Conservation (phyloP, 768 basidiomycete species). For the Suillus alpinus region DNA sequence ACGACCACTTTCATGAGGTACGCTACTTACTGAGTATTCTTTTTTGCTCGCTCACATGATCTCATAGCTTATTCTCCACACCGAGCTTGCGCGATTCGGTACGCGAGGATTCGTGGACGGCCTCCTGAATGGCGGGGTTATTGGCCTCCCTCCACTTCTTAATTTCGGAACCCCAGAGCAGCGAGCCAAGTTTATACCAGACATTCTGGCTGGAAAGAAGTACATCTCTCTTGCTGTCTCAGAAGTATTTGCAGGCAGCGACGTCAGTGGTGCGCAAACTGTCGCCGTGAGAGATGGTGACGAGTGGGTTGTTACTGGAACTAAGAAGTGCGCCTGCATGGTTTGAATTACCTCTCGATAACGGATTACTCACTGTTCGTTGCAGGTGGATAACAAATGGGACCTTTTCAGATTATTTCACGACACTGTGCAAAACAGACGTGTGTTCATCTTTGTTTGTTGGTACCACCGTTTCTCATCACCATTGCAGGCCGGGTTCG, state of each 20-base stretch:
- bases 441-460: constrained; percentile 30
- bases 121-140: constrained; percentile 75
- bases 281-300: constrained; percentile 84
- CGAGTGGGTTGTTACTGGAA: constrained; percentile 86
- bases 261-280: constrained; percentile 81
- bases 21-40: constrained; percentile 1
- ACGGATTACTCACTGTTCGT: neutral
- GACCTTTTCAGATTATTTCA: constrained; percentile 81
- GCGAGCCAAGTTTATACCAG: constrained; percentile 65
- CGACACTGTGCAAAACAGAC: constrained; percentile 72
- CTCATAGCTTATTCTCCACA: constrained; percentile 67
- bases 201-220: constrained; percentile 75
- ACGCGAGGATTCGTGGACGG: constrained; percentile 89
- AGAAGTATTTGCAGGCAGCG: constrained; percentile 91
- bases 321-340: constrained; percentile 70
- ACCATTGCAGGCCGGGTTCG: constrained; percentile 55
- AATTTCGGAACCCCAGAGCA: constrained; percentile 84
- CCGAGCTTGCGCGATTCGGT: constrained; percentile 80
- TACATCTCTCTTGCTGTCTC: constrained; percentile 88
- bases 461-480: neutral
- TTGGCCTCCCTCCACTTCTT: constrained; percentile 85
- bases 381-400: constrained; percentile 89
- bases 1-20: constrained; percentile 93
- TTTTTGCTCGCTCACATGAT: constrained; percentile 1
- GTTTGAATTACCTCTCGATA: neutral